Percentiles rank a stretch among this genome's conserved stretches.
Conservation (phyloP, 2,329 filamentous ascomycete genomes). For the Colletotrichum shisoi region DNA sequence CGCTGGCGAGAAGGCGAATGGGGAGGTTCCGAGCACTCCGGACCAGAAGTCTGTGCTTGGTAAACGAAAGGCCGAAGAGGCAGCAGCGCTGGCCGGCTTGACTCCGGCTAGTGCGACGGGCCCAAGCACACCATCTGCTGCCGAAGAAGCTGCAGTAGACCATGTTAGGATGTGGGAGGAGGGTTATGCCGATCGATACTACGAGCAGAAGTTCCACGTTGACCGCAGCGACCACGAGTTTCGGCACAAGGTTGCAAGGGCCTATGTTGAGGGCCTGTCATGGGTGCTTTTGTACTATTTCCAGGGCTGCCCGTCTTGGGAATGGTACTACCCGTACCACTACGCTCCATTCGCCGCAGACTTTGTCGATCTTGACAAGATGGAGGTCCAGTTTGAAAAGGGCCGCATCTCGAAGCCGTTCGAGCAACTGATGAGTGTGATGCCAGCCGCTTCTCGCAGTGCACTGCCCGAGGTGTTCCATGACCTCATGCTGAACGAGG, state of each 20-base stretch:
- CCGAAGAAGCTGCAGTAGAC: conserved; percentile 74
- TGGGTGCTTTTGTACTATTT: conserved; percentile 99
- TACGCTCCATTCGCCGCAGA: conserved; percentile 98
- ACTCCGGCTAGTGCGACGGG: conserved; percentile 67
- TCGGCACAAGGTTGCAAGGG: conserved; percentile 83
- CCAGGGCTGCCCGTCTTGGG: conserved; percentile 97
- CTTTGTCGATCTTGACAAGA: conserved; percentile 81
- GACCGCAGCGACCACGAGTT: conserved; percentile 83
- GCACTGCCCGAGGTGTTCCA: conserved; percentile 90
- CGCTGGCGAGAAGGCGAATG: conserved; percentile 41
- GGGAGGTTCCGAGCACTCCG: conserved; percentile 35
- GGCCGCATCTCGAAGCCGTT: conserved; percentile 89
- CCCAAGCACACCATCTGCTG: conserved; percentile 56
- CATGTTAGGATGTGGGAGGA: conserved; percentile 93
- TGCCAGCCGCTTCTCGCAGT: conserved; percentile 91
- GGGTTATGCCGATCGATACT: conserved; percentile 94
- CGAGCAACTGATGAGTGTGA: conserved; percentile 97
- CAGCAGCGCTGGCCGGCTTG: conserved; percentile 68
- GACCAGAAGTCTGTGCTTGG: conserved; percentile 62
- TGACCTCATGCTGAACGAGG: conserved; percentile 83
- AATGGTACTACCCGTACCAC: conserved; percentile 98
- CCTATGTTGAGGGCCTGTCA: conserved; percentile 93
- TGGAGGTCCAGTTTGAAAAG: conserved; percentile 83
- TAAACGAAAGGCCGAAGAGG: conserved; percentile 78
- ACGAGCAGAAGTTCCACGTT: conserved; percentile 93